Conservation (phyloP, 176 grass and related monocot species). For the Sorghum bicolor region DNA sequence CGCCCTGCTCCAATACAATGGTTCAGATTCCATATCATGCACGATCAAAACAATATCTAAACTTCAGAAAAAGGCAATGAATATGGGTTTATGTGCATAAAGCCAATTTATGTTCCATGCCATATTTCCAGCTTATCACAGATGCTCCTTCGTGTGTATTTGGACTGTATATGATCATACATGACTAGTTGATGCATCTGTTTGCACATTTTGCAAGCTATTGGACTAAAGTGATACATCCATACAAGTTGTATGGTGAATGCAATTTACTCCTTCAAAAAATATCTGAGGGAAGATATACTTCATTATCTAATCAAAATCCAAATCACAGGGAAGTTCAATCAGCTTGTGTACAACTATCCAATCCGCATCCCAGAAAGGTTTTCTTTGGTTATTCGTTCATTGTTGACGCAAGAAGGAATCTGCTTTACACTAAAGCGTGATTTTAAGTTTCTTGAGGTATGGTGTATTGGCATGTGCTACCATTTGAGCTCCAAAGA, state of each 20-base stretch:
- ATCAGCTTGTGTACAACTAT: slow-evolving; percentile 96
- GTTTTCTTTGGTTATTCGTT: slow-evolving; percentile 98
- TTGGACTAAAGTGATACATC: not conserved
- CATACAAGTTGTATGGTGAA: not conserved
- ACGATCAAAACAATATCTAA: not conserved
- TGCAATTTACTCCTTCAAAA: not conserved
- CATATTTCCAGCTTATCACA: not conserved
- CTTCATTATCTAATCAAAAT: slow-evolving; percentile 20
- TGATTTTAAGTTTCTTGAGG: slow-evolving; percentile 99
- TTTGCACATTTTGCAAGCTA: not conserved
- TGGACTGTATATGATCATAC: not conserved
- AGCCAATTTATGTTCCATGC: not conserved
- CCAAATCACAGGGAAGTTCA: slow-evolving; percentile 82
- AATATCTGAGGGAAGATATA: not conserved
- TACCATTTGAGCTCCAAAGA: slow-evolving; percentile 9
- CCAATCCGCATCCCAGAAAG: slow-evolving; percentile 97
- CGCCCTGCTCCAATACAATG: not conserved
- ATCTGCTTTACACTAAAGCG: slow-evolving; percentile 93
- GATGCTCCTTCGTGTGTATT: not conserved
- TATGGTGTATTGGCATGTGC: slow-evolving; percentile 16
- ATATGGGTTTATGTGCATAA: not conserved
- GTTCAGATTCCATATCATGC: not conserved
- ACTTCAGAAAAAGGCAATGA: not conserved
- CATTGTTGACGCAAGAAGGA: slow-evolving; percentile 96
- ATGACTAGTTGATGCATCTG: not conserved